Conservation (phyloP, 2,329 filamentous ascomycete genomes). For the Ilyonectria robusta region DNA sequence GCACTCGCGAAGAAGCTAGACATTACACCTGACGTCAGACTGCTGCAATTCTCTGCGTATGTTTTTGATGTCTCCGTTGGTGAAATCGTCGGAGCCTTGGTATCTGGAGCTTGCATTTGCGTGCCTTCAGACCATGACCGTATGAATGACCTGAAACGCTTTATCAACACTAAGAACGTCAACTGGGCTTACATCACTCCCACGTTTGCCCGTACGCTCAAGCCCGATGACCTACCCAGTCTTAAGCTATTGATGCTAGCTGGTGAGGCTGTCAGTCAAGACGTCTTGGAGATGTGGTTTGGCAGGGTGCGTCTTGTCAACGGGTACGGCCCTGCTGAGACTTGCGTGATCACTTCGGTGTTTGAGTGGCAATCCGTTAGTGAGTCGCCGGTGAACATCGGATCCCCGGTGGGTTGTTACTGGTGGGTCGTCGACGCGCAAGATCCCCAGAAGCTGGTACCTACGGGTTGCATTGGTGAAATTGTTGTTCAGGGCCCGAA, state of each 20-base stretch:
- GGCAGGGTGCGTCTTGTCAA: slow-evolving; percentile 37
- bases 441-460: slow-evolving; percentile 35
- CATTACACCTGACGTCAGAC: background rate
- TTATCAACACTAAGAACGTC: slow-evolving; percentile 33
- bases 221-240: slow-evolving; percentile 33
- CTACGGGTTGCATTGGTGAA: slow-evolving; percentile 37
- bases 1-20: slow-evolving; percentile 10
- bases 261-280: slow-evolving; percentile 36
- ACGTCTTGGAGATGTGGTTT: slow-evolving; percentile 37
- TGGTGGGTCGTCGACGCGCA: slow-evolving; percentile 40
- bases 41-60: slow-evolving; percentile 17
- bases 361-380: slow-evolving; percentile 4
- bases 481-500: slow-evolving; percentile 40
- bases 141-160: slow-evolving; percentile 19
- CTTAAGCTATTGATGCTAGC: slow-evolving; percentile 34
- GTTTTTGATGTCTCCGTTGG: slow-evolving; percentile 17
- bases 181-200: slow-evolving; percentile 46
- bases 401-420: slow-evolving; percentile 10
- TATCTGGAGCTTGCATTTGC: slow-evolving; percentile 16
- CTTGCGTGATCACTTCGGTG: slow-evolving; percentile 29
- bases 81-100: slow-evolving; percentile 1
- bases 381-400: slow-evolving; percentile 30
- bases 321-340: slow-evolving; percentile 45
- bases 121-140: slow-evolving; percentile 44
- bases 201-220: slow-evolving; percentile 36